phyloP scores from a whole-genome alignment of 352 stramenopile species.

The Aphanomyces stellatus region DNA sequence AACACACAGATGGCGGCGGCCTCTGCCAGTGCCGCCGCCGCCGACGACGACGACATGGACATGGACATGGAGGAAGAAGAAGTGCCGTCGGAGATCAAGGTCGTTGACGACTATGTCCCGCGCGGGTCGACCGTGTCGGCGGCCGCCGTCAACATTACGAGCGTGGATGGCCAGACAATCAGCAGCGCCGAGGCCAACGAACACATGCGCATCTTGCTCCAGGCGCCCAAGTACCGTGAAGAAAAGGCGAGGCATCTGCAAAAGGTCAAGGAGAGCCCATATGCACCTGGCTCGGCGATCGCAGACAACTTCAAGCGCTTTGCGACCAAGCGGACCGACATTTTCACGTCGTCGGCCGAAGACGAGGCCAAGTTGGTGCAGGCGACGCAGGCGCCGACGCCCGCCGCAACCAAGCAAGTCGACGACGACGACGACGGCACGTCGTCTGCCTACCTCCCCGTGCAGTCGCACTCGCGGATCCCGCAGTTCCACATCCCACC shows the following conservation, averaged over 20 bases:
- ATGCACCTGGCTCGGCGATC: conserved; percentile 92
- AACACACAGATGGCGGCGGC: conserved; percentile 24
- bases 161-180: conserved; percentile 85
- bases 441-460: neutral
- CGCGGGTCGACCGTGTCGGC: conserved; percentile 31
- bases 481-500: conserved; percentile 15
- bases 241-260: conserved; percentile 92
- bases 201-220: conserved; percentile 98
- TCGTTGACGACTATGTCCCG: conserved; percentile 83
- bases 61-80: conserved; percentile 83
- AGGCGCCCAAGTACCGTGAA: conserved; percentile 98
- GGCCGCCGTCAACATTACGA: conserved; percentile 32
- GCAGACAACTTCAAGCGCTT: conserved; percentile 91
- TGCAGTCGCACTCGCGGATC: neutral
- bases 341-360: conserved; percentile 88
- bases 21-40: conserved; percentile 31
- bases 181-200: conserved; percentile 88
- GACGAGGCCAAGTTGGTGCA: conserved; percentile 66
- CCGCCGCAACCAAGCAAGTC: conserved; percentile 21
- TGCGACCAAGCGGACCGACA: conserved; percentile 86
- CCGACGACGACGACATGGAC: conserved; percentile 84
- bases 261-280: conserved; percentile 95
- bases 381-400: conserved; percentile 25
- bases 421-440: conserved; percentile 30
- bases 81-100: conserved; percentile 53